Conservation (phyloP, 179 eudicot species). For the Dionaea muscipula region DNA sequence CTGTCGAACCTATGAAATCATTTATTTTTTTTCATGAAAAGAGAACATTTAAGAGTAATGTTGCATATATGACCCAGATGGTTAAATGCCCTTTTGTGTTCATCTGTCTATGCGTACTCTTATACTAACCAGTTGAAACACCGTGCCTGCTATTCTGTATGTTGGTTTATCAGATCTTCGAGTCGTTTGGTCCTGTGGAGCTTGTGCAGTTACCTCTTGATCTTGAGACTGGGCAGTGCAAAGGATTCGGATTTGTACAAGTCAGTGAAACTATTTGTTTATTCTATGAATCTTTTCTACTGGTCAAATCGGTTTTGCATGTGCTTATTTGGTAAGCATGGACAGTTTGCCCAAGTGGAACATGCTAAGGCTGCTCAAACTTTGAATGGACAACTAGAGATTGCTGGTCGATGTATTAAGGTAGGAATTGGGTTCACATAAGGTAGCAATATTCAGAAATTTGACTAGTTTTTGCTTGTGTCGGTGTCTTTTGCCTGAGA, state of each 20-base stretch:
- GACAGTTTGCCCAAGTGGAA: constrained; percentile 80
- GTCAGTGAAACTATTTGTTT: constrained; percentile 25
- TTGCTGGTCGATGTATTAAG: constrained; percentile 86
- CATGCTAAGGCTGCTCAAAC: constrained; percentile 73
- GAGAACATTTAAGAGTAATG: no score
- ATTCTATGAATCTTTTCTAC: not conserved
- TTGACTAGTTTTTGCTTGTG: not conserved
- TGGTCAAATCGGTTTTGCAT: not conserved
- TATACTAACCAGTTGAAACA: not conserved
- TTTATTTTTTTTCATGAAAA: no score
- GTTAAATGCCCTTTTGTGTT: not conserved
- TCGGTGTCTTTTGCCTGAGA: not conserved
- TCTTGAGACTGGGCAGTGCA: constrained; percentile 63
- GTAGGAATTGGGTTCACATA: constrained; percentile 14
- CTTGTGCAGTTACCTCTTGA: constrained; percentile 86
- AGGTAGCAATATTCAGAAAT: not conserved
- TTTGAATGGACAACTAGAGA: constrained; percentile 74
- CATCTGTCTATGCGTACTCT: not conserved
- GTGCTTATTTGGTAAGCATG: constrained; percentile 7
- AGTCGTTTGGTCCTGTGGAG: constrained; percentile 87
- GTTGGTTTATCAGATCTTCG: constrained; percentile 52
- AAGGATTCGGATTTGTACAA: constrained; percentile 96
- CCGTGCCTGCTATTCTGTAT: not conserved
- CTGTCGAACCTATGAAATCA: no score
- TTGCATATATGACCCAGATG: no score